Evolutionary conservation across 371 early-diverging fungal species (phyloP), one percentile per base, ranked within the genome.

Genomic region (Circinella umbellata): DNA sequence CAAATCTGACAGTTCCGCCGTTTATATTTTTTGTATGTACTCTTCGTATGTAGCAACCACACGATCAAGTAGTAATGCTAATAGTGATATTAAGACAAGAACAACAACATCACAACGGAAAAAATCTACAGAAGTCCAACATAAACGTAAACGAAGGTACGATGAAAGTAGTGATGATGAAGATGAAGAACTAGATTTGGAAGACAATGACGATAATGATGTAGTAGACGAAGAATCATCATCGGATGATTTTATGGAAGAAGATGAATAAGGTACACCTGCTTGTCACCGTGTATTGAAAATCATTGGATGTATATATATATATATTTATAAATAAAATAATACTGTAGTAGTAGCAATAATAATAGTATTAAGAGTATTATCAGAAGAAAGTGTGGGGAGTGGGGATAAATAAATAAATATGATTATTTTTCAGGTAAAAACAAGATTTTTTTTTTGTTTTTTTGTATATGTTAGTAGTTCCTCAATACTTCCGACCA

Each of bases 91-190:
- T 15, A 51, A n/a, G 37, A 59, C 18, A n/a, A 55, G 8, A 11
- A 36, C 35, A 61, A 18, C 61, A 14, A 18, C 35, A 1, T 14
- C 13, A 63, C 27, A 63, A n/a, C 63, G 63, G 47, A 38, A 63
- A 39, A 48, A 39, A 57, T 34, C 57, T 34, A 34, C 57, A 34
- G 55, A 47, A 27, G 37, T 36, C 11, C 15, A 57, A 59, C 67
- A 36, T 8, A 67, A 67, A 47, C 57, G 67, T 8, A 67, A 60
- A 36, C 67, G 67, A 46, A 17, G 18, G 1, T 35, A 36, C 20
- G 59, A 20, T 8, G 67, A 66, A n/a, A 60, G 60, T 18, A 39
- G 39, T 46, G 61, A 67, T 18, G 55, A 55, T 57, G 66, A 65
- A 11, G 55, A 54, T 15, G 63, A 63, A 4, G 47, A 46, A 13